phyloP scores from a whole-genome alignment of 129 eudicot species.

The Kitagawia praeruptora region DNA sequence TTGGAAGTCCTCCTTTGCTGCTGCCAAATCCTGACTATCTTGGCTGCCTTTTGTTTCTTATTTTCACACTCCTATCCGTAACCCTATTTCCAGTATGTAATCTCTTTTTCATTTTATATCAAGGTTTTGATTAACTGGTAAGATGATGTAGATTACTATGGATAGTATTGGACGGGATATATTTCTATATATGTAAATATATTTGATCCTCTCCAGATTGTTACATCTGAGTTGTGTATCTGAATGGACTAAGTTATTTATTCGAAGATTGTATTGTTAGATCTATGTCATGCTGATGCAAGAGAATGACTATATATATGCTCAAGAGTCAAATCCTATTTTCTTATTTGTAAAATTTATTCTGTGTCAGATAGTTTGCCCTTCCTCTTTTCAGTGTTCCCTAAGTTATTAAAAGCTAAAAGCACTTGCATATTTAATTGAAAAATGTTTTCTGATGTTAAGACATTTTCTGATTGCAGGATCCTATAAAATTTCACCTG shows the following conservation, averaged over 20 bases:
- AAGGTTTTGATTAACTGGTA: background rate
- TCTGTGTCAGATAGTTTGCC: background rate
- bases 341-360: background rate
- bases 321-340: background rate
- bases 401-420: background rate
- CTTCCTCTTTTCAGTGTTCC: constrained; percentile 9
- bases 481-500: constrained; percentile 56
- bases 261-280: background rate
- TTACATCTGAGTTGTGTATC: background rate
- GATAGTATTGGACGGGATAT: background rate
- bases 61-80: too few species aligned
- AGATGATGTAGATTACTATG: background rate
- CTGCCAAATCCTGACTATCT: too few species aligned
- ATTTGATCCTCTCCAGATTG: background rate
- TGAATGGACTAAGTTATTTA: background rate
- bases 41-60: too few species aligned
- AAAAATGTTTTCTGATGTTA: constrained; percentile 3
- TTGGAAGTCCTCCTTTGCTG: too few species aligned
- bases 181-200: background rate
- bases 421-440: background rate
- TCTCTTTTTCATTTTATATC: background rate
- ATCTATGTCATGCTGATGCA: background rate
- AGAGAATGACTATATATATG: background rate
- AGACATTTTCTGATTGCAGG: constrained; percentile 41
- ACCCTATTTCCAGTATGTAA: background rate